Evolutionary conservation across 306 rosid genomes (phyloP).

Genomic region (Carpinus fangiana): DNA sequence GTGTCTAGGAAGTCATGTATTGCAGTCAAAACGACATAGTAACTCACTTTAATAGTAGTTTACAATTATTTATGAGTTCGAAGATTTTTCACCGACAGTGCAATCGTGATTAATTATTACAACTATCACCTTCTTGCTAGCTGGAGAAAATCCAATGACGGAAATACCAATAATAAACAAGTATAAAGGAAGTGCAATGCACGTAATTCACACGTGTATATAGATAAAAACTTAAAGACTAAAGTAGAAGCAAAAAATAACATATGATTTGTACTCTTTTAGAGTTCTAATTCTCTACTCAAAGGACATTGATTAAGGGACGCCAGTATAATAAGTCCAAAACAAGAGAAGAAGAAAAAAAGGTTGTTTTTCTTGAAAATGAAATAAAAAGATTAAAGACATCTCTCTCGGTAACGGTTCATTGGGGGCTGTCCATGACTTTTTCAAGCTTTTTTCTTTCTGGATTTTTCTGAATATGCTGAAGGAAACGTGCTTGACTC

Average conservation of each 20-base stretch:
- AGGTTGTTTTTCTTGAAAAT: constrained; percentile 19
- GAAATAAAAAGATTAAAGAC: neutral
- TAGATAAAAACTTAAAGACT: neutral
- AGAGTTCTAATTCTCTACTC: constrained; percentile 10
- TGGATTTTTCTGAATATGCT: neutral
- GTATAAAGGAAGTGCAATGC: neutral
- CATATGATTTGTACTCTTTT: neutral
- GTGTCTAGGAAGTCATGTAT: no score
- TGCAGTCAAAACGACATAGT: no score
- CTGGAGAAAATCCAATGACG: neutral
- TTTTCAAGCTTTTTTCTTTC: neutral
- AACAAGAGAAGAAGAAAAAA: neutral
- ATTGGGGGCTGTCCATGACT: neutral
- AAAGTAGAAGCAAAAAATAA: neutral
- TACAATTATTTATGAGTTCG: no score
- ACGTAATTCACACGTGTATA: neutral
- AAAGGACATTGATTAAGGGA: neutral
- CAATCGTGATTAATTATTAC: neutral
- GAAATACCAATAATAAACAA: neutral
- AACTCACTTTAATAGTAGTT: no score
- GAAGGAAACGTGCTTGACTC: constrained; percentile 63
- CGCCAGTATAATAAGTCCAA: constrained; percentile 9
- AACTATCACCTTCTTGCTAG: neutral
- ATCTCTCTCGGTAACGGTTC: neutral
- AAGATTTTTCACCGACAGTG: no score